Evolutionary conservation across 192 early-diverging fungal species (phyloP).

Genomic region (Fimicolochytrium jonesii): DNA sequence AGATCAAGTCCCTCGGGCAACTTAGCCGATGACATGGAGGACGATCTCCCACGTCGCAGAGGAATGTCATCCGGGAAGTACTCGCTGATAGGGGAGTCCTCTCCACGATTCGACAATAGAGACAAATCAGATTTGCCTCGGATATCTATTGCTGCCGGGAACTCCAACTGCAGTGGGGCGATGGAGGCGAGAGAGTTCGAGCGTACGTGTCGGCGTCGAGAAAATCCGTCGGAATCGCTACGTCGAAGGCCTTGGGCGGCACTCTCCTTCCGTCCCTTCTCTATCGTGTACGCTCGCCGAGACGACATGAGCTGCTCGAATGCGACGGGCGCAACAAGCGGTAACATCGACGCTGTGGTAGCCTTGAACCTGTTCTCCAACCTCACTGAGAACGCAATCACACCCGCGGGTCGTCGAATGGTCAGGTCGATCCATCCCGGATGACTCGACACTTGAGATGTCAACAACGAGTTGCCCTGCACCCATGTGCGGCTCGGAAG

Average conservation of each 20-base stretch:
- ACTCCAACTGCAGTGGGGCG: conserved; percentile 1
- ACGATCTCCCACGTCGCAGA: conserved; percentile 3
- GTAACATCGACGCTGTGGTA: background rate
- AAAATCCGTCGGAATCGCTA: conserved; percentile 13
- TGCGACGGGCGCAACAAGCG: conserved; percentile 12
- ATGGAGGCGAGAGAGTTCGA: conserved; percentile 10
- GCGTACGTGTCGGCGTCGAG: too few relatives aligned
- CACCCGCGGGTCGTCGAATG: conserved; percentile 77
- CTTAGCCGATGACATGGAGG: conserved; percentile 8
- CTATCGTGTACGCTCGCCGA: too few relatives aligned
- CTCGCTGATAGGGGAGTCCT: conserved; percentile 4
- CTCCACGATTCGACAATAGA: background rate
- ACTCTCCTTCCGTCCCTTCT: too few relatives aligned
- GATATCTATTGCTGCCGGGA: background rate
- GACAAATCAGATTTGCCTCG: background rate
- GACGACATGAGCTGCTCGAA: conserved; percentile 14
- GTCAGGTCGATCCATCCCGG: conserved; percentile 77
- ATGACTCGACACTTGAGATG: conserved; percentile 61
- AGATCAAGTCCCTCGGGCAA: conserved; percentile 5
- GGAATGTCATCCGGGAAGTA: background rate
- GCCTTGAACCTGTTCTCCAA: conserved; percentile 63
- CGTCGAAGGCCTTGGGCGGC: background rate
- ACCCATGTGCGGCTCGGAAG: conserved; percentile 58
- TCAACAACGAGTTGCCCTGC: conserved; percentile 83
- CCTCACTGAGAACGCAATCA: conserved; percentile 61